Base-by-base conservation (phyloP, 2,329 filamentous ascomycete species). In the Dendryphion nanum region DNA sequence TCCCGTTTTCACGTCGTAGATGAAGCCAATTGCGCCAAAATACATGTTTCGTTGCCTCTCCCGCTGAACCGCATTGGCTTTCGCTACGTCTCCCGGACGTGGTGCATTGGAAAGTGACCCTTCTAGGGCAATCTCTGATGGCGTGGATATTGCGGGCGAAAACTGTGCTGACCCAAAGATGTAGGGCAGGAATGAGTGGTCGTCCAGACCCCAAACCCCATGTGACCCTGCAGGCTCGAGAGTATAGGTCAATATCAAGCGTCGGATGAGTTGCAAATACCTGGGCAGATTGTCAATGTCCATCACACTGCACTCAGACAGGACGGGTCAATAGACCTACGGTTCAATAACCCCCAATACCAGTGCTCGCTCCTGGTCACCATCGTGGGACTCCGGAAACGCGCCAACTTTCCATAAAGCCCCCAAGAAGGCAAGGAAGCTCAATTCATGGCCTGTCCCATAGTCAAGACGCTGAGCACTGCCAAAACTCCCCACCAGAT, bases 131-230 rank as follows among this genome's bases (percentile, higher is more conserved):
- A 88, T 85, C 4, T 71, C 63, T 14, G 57, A 55, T 2, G 71
- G 64, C 1, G 72, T 70, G 1, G 41, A 45, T 47, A 95, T 86
- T 1, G 90, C 78, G 1, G 89, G 84, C 7, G 85, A 85, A 28
- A 94, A 74, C 61, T 98, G 93, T 0, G 93, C 90, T 2, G 90
- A 95, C 20, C 93, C 93, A 48, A 97, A 90, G 40, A 98, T 88
- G 65, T 97, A 98, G 0, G 93, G 86, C 18, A 93, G 67, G 63
- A 98, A 97, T 6, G 82, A 90, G 67, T 98, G 91, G 64, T 98
- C 93, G 61, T 98, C 93, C n/a, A 98, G 76, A 15, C 93, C 93
- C 93, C 93, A 98, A 15, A 98, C 93, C 3, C 93, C 93, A 61
- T 97, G 93, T 1, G 91, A 95, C 2, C 93, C 93, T 5, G 93